Evolutionary conservation across 371 early-diverging fungal species (phyloP).

Genomic region (Basidiobolus meristosporus): DNA sequence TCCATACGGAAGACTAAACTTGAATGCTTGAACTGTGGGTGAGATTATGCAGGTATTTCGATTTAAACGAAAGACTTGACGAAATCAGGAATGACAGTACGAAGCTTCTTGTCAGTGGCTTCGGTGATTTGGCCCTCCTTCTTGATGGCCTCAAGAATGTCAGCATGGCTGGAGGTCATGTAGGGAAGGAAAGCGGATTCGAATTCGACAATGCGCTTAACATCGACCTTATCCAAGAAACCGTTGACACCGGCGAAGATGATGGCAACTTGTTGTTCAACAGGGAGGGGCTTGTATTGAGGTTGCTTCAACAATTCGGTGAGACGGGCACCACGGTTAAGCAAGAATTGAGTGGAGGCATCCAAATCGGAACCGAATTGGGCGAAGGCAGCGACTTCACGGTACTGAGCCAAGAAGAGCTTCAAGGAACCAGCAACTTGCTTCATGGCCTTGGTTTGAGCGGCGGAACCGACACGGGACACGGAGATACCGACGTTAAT

Average conservation of each 20-base stretch:
- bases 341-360: slow-evolving; percentile 83
- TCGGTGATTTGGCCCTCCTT: slow-evolving; percentile 68
- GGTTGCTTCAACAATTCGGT: slow-evolving; percentile 90
- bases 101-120: slow-evolving; percentile 74
- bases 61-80: slow-evolving; percentile 48
- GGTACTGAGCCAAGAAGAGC: slow-evolving; percentile 94
- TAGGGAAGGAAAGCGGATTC: slow-evolving; percentile 79
- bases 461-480: slow-evolving; percentile 95
- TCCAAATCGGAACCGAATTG: slow-evolving; percentile 96
- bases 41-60: too few relatives aligned
- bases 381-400: slow-evolving; percentile 96
- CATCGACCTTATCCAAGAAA: slow-evolving; percentile 89
- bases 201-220: slow-evolving; percentile 73
- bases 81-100: slow-evolving; percentile 60
- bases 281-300: slow-evolving; percentile 80
- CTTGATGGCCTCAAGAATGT: slow-evolving; percentile 75
- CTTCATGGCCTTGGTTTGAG: slow-evolving; percentile 96
- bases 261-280: slow-evolving; percentile 85
- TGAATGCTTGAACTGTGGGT: too few relatives aligned
- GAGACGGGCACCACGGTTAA: slow-evolving; percentile 92
- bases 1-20: too few relatives aligned
- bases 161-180: slow-evolving; percentile 69
- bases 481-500: slow-evolving; percentile 97
- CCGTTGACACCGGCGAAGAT: slow-evolving; percentile 93
- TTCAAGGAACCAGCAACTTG: slow-evolving; percentile 95